Percentiles rank a stretch among this genome's conserved stretches.
Evolutionary conservation across 1,284 basidiomycete genomes (phyloP).

Genomic region (Rhizoctonia solani): DNA sequence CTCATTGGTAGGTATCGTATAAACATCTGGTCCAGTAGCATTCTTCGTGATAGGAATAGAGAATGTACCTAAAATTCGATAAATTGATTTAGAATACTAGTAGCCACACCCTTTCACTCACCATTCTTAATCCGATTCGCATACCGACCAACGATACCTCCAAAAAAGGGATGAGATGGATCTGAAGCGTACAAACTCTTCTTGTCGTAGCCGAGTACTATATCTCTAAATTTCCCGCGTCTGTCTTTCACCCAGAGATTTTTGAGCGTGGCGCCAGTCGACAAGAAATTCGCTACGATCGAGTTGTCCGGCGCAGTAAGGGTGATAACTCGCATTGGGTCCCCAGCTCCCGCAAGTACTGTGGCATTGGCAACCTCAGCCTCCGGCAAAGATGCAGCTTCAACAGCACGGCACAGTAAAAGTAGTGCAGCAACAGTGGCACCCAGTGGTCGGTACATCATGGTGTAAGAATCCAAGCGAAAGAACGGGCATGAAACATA

Average conservation of each 20-base stretch:
- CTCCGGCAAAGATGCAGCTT: no score
- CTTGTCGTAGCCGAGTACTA: conserved; percentile 60
- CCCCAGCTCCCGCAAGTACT: conserved; percentile 13
- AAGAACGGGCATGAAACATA: no score
- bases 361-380: not conserved
- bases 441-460: no score
- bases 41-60: conserved; percentile 59
- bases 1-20: conserved; percentile 58
- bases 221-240: conserved; percentile 52
- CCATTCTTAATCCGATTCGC: conserved; percentile 60
- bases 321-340: conserved; percentile 46
- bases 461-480: no score
- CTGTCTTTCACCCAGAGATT: conserved; percentile 59
- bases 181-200: conserved; percentile 52
- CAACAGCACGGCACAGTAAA: not conserved
- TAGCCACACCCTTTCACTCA: conserved; percentile 38
- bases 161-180: conserved; percentile 56
- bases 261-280: conserved; percentile 57
- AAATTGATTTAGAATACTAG: not conserved
- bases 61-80: conserved; percentile 51
- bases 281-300: conserved; percentile 58
- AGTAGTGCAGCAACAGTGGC: not conserved
- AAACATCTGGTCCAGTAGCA: conserved; percentile 53
- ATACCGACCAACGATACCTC: conserved; percentile 55
- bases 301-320: conserved; percentile 57